These are phyloP conservation scores for Gnomoniopsis smithogilvyi DNA, from an alignment of 2,329 filamentous ascomycete genomes.

Conservation along the genomic window DNA sequence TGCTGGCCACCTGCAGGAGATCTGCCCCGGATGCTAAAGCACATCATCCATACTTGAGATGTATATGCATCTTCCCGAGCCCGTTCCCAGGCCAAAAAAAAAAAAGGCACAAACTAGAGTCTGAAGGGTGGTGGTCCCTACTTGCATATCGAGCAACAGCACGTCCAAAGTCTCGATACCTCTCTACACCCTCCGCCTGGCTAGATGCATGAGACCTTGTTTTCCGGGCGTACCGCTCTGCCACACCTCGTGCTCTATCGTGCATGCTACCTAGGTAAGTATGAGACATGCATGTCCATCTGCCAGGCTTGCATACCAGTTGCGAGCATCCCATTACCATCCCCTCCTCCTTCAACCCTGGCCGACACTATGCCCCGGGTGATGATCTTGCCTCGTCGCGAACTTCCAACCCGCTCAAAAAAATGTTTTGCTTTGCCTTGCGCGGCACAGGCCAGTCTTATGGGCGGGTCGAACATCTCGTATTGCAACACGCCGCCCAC, in stretches of 20 bases:
- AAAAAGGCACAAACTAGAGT: too few species aligned
- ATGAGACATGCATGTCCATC: slow-evolving; percentile 1
- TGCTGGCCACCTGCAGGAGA: not conserved
- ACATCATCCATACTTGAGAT: not conserved
- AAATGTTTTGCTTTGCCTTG: not conserved
- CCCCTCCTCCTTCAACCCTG: not conserved
- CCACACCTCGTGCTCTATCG: not conserved
- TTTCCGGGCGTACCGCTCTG: too few species aligned
- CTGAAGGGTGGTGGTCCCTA: too few species aligned
- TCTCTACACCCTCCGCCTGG: too few species aligned
- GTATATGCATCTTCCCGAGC: slow-evolving; percentile 3
- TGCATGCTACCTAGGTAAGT: not conserved
- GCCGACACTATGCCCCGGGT: too few species aligned
- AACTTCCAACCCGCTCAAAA: too few species aligned
- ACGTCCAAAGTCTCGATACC: too few species aligned
- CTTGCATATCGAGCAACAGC: too few species aligned
- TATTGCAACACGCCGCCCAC: slow-evolving; percentile 1
- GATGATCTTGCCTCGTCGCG: too few species aligned
- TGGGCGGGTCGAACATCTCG: not conserved
- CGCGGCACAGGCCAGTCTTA: not conserved
- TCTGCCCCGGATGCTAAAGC: not conserved
- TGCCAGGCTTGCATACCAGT: not conserved
- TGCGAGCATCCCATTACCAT: not conserved
- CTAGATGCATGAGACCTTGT: too few species aligned
- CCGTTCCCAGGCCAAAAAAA: too few species aligned